These are phyloP conservation scores for Podosphaera aphanis DNA, from an alignment of 2,329 filamentous ascomycete genomes.

Conservation along the genomic window DNA sequence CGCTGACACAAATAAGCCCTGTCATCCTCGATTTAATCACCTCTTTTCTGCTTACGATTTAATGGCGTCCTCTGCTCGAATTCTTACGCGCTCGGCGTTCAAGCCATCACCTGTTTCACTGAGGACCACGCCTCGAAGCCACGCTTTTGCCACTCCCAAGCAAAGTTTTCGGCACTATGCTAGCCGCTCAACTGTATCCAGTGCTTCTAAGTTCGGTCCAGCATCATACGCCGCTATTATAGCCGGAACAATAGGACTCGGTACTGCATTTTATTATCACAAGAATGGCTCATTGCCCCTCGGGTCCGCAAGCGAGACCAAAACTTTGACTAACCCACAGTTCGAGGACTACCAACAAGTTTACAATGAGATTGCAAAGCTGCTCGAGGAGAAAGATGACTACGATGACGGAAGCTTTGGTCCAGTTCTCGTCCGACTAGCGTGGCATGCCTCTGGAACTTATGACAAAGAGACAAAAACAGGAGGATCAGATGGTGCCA, in stretches of 20 bases:
- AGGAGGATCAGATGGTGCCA: constrained; percentile 86
- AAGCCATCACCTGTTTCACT: constrained; percentile 24
- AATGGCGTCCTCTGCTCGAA: constrained; percentile 19
- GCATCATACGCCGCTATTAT: constrained; percentile 30
- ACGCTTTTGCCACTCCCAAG: constrained; percentile 34
- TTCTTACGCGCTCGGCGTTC: constrained; percentile 18
- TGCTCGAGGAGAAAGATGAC: constrained; percentile 69
- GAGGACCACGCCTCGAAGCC: constrained; percentile 31
- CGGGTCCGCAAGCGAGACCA: constrained; percentile 20
- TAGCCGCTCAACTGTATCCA: constrained; percentile 60
- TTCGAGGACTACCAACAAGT: constrained; percentile 87
- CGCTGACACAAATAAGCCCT: too few relatives aligned
- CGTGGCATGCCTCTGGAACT: constrained; percentile 86
- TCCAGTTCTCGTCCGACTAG: constrained; percentile 70
- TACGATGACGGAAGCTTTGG: constrained; percentile 96
- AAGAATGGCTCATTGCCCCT: constrained; percentile 21
- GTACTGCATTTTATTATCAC: constrained; percentile 43
- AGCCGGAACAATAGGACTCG: constrained; percentile 35
- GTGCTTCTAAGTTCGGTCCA: constrained; percentile 31
- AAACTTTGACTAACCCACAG: constrained; percentile 42
- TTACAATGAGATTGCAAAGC: constrained; percentile 64
- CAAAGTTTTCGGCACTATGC: constrained; percentile 50
- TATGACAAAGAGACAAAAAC: constrained; percentile 74
- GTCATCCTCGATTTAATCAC: too few relatives aligned
- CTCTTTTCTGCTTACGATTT: not conserved